Evolutionary conservation across 108 stramenopile species (phyloP).

Genomic region (Stephanodiscus minutulus): DNA sequence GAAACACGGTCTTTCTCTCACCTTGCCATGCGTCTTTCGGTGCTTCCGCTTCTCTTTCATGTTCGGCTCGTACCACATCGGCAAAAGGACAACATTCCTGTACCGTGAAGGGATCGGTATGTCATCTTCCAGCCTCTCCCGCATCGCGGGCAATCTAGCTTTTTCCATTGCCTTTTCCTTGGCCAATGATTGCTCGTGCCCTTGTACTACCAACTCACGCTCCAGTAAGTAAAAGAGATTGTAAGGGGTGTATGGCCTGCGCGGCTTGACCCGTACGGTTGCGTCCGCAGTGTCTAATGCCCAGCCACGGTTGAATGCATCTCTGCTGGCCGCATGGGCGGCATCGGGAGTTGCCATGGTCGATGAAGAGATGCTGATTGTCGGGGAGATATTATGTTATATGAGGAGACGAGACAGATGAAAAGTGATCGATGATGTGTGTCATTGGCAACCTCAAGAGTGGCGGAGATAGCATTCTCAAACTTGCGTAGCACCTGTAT

Average conservation of each 20-base stretch:
- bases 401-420: too few relatives aligned
- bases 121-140: conserved; percentile 29
- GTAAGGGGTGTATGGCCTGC: conserved; percentile 43
- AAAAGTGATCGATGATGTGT: background rate
- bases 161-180: background rate
- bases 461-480: background rate
- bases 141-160: background rate
- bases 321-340: background rate
- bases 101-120: conserved; percentile 33
- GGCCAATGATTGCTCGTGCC: conserved; percentile 5
- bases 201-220: conserved; percentile 41
- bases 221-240: conserved; percentile 50
- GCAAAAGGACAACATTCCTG: conserved; percentile 29
- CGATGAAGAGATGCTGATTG: background rate
- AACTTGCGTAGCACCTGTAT: background rate
- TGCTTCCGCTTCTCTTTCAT: conserved; percentile 46
- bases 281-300: conserved; percentile 28
- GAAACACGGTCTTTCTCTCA: background rate
- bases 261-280: conserved; percentile 25
- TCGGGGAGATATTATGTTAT: background rate
- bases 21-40: conserved; percentile 46
- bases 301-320: conserved; percentile 14
- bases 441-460: background rate
- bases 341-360: conserved; percentile 5
- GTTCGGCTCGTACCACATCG: conserved; percentile 46